phyloP scores from a whole-genome alignment of 306 rosid species.

The Fragaria vesca region DNA sequence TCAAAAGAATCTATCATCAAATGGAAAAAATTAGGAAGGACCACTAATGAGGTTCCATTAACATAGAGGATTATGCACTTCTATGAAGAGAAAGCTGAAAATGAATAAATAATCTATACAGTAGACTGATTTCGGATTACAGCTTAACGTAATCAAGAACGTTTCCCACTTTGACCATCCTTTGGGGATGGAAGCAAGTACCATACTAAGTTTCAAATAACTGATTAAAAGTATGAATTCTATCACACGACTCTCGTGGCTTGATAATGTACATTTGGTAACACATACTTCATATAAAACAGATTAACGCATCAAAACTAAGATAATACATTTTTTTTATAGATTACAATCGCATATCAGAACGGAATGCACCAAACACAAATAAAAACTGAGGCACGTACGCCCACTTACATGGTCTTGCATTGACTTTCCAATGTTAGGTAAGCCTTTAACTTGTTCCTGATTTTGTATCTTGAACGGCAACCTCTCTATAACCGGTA shows the following conservation, averaged over 20 bases:
- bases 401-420: conserved; percentile 75
- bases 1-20: conserved; percentile 26
- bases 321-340: neutral
- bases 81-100: neutral
- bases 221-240: neutral
- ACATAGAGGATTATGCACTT: neutral
- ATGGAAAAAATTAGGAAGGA: conserved; percentile 9
- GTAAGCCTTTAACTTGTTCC: conserved; percentile 69
- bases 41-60: neutral
- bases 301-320: conserved; percentile 1
- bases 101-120: neutral
- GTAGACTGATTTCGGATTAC: neutral
- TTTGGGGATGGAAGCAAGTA: neutral
- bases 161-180: neutral
- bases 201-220: neutral
- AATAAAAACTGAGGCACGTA: neutral
- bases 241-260: neutral
- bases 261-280: neutral
- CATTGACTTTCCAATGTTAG: conserved; percentile 86
- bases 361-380: neutral
- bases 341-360: neutral
- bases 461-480: conserved; percentile 70
- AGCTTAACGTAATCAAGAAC: neutral
- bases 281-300: neutral
- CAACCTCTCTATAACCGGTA: conserved; percentile 77